These are phyloP conservation scores for Chytriomyces confervae DNA, from an alignment of 192 early-diverging fungal genomes.

Conservation along the genomic window DNA sequence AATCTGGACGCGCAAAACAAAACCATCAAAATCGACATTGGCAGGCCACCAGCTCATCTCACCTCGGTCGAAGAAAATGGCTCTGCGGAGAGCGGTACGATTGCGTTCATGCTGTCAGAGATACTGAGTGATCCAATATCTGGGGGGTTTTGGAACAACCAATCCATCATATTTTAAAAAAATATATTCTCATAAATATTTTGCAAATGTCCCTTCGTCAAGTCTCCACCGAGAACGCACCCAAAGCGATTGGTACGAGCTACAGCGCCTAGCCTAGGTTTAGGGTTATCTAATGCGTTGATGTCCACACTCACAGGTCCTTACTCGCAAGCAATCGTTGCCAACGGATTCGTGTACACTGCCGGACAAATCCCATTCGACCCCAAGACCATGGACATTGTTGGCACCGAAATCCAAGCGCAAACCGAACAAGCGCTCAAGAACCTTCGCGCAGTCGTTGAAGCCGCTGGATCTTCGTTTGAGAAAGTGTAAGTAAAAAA, in stretches of 20 bases:
- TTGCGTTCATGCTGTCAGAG: no score
- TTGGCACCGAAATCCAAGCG: conserved; percentile 70
- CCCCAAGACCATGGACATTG: conserved; percentile 77
- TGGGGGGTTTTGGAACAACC: no score
- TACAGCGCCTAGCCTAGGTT: no score
- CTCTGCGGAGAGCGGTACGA: no score
- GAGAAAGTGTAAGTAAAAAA: conserved; percentile 62
- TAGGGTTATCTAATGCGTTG: no score
- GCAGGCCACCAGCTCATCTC: no score
- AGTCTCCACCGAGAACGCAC: conserved; percentile 47
- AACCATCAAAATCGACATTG: no score
- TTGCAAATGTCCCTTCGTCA: conserved; percentile 19
- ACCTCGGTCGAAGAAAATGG: no score
- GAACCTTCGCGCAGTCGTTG: conserved; percentile 86
- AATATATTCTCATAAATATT: no score
- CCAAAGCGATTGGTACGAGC: conserved; percentile 40
- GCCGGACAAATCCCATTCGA: conserved; percentile 54
- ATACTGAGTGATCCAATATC: no score
- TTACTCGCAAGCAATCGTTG: conserved; percentile 75
- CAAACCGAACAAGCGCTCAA: conserved; percentile 75
- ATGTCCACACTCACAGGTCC: conserved; percentile 36
- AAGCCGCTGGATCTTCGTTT: conserved; percentile 76
- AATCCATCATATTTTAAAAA: no score
- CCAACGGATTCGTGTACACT: conserved; percentile 83
- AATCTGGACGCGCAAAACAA: no score